Base-by-base conservation (phyloP, 495 filamentous ascomycete genomes). In the Annulohypoxylon moriforme region DNA sequence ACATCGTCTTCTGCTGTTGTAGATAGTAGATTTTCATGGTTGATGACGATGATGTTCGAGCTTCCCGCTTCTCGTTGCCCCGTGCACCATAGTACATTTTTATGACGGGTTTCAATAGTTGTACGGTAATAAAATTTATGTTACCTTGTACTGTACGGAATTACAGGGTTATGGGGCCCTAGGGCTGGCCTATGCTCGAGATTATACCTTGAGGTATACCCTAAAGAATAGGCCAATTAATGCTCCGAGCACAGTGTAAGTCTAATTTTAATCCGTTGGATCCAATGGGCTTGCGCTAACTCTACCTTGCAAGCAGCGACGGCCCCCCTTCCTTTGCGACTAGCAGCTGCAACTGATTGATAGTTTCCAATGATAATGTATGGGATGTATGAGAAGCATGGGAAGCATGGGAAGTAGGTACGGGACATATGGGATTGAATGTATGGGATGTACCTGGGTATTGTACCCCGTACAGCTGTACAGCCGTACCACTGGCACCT, bases 231-330 rank as follows among this genome's bases (percentile, higher is more conserved):
- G 66, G 25, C 61, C 71, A 66, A 67, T 63, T 65, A 59, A 63
- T 60, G 66, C 56, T 62, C 62, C 71, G 66, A 61, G 61, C 57
- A 73, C 71, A 69, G 71, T 73, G 61, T 38, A 62, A 60, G 33
- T 70, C 36, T 59, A 62, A 67, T 58, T 62, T 63, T 55, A 67
- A 47, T 40, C 22, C 22, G 20, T 52, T 29, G 47, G 47, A 52
- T n/a, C 47, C 47, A 29, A 52, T 52, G 22, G 20, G 18, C 40
- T 44, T 25, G 1, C 31, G 20, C 29, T 18, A 40, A 58, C 18
- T 58, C 22, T 33, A 34, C 29, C 20, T 50, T 27, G 46, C 20
- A 27, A 50, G 46, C 46, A 11, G 13, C 20, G 20, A 25, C 20
- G 46, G 24, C 46, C 20, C 46, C 46, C 46, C 46, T 27, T 27